phyloP scores from a whole-genome alignment of 2,329 filamentous ascomycete species.

The Fusarium brevicatenulatum region DNA sequence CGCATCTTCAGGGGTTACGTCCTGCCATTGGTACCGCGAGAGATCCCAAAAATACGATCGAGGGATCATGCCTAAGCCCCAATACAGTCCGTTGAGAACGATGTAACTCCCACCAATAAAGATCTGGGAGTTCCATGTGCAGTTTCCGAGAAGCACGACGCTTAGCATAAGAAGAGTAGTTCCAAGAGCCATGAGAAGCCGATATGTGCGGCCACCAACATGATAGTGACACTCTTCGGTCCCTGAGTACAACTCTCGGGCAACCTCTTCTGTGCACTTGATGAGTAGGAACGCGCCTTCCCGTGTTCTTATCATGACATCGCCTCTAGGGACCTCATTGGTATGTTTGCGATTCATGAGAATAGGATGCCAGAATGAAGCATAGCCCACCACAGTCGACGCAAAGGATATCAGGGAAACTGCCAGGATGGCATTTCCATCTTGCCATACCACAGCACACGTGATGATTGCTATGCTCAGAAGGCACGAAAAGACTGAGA shows the following conservation, averaged over 20 bases:
- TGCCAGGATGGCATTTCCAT: conserved; percentile 53
- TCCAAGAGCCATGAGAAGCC: conserved; percentile 64
- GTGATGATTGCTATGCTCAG: conserved; percentile 60
- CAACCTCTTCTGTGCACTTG: conserved; percentile 67
- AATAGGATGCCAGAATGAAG: conserved; percentile 66
- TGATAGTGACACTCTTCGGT: conserved; percentile 69
- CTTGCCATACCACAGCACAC: conserved; percentile 53
- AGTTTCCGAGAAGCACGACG: conserved; percentile 70
- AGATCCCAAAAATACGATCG: conserved; percentile 66
- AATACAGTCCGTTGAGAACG: conserved; percentile 68
- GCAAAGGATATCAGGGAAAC: conserved; percentile 62
- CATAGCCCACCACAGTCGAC: conserved; percentile 65
- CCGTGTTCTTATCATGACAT: conserved; percentile 70
- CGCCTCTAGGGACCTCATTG: conserved; percentile 62
- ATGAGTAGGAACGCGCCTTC: conserved; percentile 69
- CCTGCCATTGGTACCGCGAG: conserved; percentile 57
- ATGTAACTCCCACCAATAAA: conserved; percentile 68
- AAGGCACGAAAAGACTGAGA: conserved; percentile 62
- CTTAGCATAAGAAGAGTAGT: conserved; percentile 70
- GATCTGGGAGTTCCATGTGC: conserved; percentile 68
- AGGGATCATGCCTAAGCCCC: conserved; percentile 63
- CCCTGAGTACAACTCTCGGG: conserved; percentile 70
- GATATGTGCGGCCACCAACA: conserved; percentile 58
- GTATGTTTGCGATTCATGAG: conserved; percentile 62
- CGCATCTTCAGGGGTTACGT: conserved; percentile 55